Base-by-base conservation (phyloP, 345 rosid species). In the Citrus cavaleriei region DNA sequence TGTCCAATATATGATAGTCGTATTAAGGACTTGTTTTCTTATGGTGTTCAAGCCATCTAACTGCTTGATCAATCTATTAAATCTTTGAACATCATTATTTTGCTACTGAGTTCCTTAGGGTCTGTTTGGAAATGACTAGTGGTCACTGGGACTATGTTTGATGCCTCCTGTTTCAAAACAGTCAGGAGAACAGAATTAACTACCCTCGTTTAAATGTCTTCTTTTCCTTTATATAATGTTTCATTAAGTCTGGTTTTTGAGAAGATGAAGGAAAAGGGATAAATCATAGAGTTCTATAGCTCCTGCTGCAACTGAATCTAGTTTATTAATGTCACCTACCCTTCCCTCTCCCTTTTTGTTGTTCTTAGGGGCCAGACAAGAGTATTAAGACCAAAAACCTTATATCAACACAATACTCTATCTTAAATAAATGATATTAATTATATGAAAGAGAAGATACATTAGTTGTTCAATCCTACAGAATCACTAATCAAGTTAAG, bases 11-110 rank as follows among this genome's bases (percentile, higher is more conserved):
- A 4, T 13, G n/a, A 60, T 66, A 59, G 4, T 71, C 70, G 16
- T 66, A 22, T 18, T 24, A 2, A 16, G n/a, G 7, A 58, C n/a
- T 68, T 72, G 16, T 65, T 14, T 21, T 46, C 32, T 32, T 10
- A 49, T 57, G 42, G 25, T 61, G 42, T 78, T 83, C 58, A 51
- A 46, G 74, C 67, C 59, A 60, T 54, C 51, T 8, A 40, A n/a
- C 35, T 40, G 2, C 27, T 60, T 40, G 13, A 14, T 28, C 25
- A 12, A 21, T 22, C 16, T 24, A 21, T 38, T 24, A 5, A 42
- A 27, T 62, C 7, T 22, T 54, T n/a, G 37, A 24, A 13, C 61
- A 18, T 27, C 10, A 51, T 46, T 72, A 22, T 66, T 63, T 38
- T 25, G 10, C 68, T n/a, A 4, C 34, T 24, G 22, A 12, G 8